phyloP scores from a whole-genome alignment of 2,329 filamentous ascomycete genomes.

The Botryotinia convoluta region DNA sequence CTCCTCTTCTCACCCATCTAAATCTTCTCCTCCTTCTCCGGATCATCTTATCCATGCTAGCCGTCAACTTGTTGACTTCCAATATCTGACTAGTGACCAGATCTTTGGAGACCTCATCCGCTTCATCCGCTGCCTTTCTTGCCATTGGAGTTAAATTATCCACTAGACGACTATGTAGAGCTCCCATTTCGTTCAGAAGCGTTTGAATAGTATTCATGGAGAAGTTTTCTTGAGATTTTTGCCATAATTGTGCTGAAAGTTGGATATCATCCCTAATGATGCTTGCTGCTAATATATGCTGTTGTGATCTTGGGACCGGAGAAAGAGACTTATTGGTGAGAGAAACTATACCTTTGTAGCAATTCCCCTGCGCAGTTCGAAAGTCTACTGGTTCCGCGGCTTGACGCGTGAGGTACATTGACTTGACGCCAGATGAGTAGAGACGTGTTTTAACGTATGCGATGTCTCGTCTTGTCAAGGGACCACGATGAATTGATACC shows the following conservation, averaged over 20 bases:
- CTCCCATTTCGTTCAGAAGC: slow-evolving; percentile 47
- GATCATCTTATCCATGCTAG: slow-evolving; percentile 74
- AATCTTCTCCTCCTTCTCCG: slow-evolving; percentile 65
- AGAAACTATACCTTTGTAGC: slow-evolving; percentile 31
- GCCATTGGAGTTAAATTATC: slow-evolving; percentile 55
- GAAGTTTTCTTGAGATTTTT: slow-evolving; percentile 57
- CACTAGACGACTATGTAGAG: slow-evolving; percentile 41
- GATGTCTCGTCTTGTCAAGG: slow-evolving; percentile 68
- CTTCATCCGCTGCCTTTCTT: slow-evolving; percentile 69
- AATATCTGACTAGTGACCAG: slow-evolving; percentile 74
- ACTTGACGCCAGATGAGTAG: slow-evolving; percentile 84
- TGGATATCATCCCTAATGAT: slow-evolving; percentile 48
- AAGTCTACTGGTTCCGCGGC: slow-evolving; percentile 43
- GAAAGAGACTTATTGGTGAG: slow-evolving; percentile 24
- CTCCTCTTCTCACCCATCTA: slow-evolving; percentile 70
- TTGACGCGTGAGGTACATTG: slow-evolving; percentile 71
- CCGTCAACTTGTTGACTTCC: slow-evolving; percentile 75
- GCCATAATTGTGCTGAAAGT: slow-evolving; percentile 49
- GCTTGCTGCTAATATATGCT: slow-evolving; percentile 50
- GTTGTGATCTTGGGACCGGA: slow-evolving; percentile 31
- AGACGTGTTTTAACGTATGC: slow-evolving; percentile 75
- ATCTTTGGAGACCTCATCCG: slow-evolving; percentile 74
- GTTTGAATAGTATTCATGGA: slow-evolving; percentile 53
- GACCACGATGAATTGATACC: slow-evolving; percentile 40
- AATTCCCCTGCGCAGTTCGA: slow-evolving; percentile 19